Percentiles rank a stretch among this genome's conserved stretches.
Evolutionary conservation across 2,329 filamentous ascomycete genomes (phyloP).

Genomic region (Xylariaceae sp.): DNA sequence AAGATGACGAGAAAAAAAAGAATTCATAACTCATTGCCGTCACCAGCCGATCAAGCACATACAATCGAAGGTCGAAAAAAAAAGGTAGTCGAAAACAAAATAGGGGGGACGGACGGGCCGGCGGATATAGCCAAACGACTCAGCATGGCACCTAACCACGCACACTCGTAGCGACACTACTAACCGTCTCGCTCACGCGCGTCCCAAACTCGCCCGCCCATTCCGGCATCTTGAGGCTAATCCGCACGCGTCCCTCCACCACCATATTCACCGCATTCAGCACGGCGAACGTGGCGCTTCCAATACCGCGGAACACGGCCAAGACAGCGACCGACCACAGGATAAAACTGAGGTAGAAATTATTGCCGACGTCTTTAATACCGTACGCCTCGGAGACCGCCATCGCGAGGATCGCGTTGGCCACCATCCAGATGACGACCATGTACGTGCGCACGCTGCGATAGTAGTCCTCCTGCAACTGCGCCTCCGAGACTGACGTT

Average conservation of each 20-base stretch:
- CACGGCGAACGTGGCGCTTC: constrained; percentile 73
- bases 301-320: constrained; percentile 82
- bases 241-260: constrained; percentile 73
- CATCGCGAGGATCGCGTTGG: constrained; percentile 92
- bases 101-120: not conserved
- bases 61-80: not conserved
- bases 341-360: constrained; percentile 89
- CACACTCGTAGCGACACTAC: constrained; percentile 38
- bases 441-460: constrained; percentile 96
- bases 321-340: constrained; percentile 85
- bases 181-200: constrained; percentile 42
- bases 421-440: constrained; percentile 90
- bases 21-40: not conserved
- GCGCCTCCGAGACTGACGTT: constrained; percentile 60
- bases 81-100: not conserved
- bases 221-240: constrained; percentile 50
- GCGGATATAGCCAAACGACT: not conserved
- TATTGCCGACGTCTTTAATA: constrained; percentile 64
- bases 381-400: constrained; percentile 81
- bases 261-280: constrained; percentile 79
- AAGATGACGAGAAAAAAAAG: not conserved
- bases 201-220: constrained; percentile 42
- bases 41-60: not conserved
- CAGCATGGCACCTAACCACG: constrained; percentile 8
- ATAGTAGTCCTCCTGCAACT: constrained; percentile 98